A percentile compares a stretch with the other conserved stretches of the same genome.
Evolutionary conservation across 345 rosid genomes (phyloP).

Genomic region (Euphorbia peplus): DNA sequence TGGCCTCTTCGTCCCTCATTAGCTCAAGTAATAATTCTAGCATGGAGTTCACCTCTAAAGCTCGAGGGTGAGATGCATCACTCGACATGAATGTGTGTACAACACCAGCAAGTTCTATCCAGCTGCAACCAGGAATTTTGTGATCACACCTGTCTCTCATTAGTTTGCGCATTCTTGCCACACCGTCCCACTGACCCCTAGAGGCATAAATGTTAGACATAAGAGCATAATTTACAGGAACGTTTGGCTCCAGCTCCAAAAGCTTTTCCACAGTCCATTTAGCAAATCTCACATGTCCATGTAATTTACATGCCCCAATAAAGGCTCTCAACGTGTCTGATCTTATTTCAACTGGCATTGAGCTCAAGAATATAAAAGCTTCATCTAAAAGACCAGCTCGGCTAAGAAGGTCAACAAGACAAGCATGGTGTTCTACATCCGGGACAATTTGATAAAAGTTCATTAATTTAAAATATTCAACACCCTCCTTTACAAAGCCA

Average conservation of each 20-base stretch:
- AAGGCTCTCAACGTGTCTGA: slow-evolving; percentile 55
- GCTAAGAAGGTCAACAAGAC: slow-evolving; percentile 64
- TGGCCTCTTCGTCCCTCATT: slow-evolving; percentile 13
- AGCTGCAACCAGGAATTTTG: slow-evolving; percentile 64
- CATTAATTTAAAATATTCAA: slow-evolving; percentile 58
- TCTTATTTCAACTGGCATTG: slow-evolving; percentile 36
- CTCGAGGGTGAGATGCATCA: slow-evolving; percentile 31
- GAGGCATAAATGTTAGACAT: slow-evolving; percentile 55
- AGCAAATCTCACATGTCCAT: slow-evolving; percentile 39
- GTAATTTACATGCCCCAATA: slow-evolving; percentile 56
- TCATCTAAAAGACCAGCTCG: slow-evolving; percentile 61
- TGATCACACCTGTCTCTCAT: slow-evolving; percentile 45
- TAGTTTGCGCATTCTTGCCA: slow-evolving; percentile 38
- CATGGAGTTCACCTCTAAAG: slow-evolving; percentile 16
- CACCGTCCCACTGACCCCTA: slow-evolving; percentile 61
- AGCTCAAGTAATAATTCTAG: slow-evolving; percentile 9
- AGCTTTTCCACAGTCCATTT: slow-evolving; percentile 57
- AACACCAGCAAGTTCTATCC: slow-evolving; percentile 35
- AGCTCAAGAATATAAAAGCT: slow-evolving; percentile 47
- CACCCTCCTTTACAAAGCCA: slow-evolving; percentile 58
- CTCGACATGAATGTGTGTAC: slow-evolving; percentile 24
- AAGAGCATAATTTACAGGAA: slow-evolving; percentile 55
- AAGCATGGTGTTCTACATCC: slow-evolving; percentile 57
- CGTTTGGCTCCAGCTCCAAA: slow-evolving; percentile 45
- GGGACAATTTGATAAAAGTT: slow-evolving; percentile 40